phyloP scores from a whole-genome alignment of 2,329 filamentous ascomycete genomes.

The Furcasterigmium furcatum region DNA sequence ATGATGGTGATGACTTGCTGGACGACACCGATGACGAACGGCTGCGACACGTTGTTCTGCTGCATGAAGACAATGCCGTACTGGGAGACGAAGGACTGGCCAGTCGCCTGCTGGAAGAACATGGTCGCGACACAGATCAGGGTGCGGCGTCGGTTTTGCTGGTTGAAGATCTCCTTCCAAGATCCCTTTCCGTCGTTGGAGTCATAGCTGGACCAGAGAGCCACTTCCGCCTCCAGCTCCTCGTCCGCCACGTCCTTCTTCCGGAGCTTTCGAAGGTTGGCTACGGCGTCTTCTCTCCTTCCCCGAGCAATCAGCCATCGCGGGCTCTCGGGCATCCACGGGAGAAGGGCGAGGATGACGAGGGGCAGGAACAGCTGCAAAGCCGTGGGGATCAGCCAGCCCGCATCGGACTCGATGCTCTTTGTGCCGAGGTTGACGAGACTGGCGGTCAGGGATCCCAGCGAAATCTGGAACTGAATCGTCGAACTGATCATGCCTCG shows the following conservation, averaged over 20 bases:
- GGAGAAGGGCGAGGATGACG: slow-evolving; percentile 26
- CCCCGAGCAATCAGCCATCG: slow-evolving; percentile 38
- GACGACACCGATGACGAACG: slow-evolving; percentile 20
- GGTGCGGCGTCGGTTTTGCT: slow-evolving; percentile 12
- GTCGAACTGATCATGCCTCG: slow-evolving; percentile 24
- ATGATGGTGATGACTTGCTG: too few species aligned
- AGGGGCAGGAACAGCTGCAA: slow-evolving; percentile 38
- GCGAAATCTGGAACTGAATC: slow-evolving; percentile 21
- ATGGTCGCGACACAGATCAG: slow-evolving; percentile 20
- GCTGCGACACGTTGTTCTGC: slow-evolving; percentile 16
- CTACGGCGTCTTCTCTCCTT: slow-evolving; percentile 27
- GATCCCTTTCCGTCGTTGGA: slow-evolving; percentile 15
- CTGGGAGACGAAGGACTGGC: slow-evolving; percentile 23
- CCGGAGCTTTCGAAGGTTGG: slow-evolving; percentile 25
- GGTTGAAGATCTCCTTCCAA: slow-evolving; percentile 17
- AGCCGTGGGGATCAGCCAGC: slow-evolving; percentile 41
- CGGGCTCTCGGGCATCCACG: slow-evolving; percentile 40
- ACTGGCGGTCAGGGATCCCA: slow-evolving; percentile 19
- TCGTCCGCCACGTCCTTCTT: slow-evolving; percentile 19
- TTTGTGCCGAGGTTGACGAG: slow-evolving; percentile 21
- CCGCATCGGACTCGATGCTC: slow-evolving; percentile 11
- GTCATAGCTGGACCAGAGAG: slow-evolving; percentile 13
- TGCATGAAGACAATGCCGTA: slow-evolving; percentile 26
- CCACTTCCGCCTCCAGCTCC: slow-evolving; percentile 17
- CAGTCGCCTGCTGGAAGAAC: slow-evolving; percentile 26